Evolutionary conservation across 2,329 filamentous ascomycete genomes (phyloP).

Genomic region (Nigrograna mackinnonii): DNA sequence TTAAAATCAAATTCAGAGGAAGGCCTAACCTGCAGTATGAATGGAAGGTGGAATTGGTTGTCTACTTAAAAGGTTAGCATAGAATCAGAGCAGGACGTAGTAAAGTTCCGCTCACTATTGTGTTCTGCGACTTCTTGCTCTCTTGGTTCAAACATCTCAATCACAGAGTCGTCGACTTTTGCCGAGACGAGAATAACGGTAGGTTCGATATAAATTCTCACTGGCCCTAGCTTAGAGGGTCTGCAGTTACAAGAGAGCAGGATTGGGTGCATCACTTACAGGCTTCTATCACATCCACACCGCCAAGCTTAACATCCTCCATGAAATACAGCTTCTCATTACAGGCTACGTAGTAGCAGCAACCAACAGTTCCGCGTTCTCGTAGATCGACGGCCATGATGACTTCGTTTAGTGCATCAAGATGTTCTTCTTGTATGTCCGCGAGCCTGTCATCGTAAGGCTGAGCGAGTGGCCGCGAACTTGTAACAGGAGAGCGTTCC

Average conservation of each 20-base stretch:
- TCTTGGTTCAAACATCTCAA: conserved; percentile 49
- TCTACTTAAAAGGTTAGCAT: conserved; percentile 28
- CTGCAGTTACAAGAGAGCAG: neutral
- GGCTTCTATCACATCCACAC: conserved; percentile 61
- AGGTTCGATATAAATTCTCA: conserved; percentile 64
- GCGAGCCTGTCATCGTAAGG: too few species aligned
- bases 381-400: conserved; percentile 81
- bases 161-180: conserved; percentile 55
- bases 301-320: conserved; percentile 72
- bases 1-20: conserved; percentile 74
- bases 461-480: too few species aligned
- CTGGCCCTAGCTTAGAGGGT: conserved; percentile 40
- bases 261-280: conserved; percentile 33
- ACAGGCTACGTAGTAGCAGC: conserved; percentile 76
- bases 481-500: too few species aligned
- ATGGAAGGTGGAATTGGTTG: conserved; percentile 58
- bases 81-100: neutral
- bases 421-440: conserved; percentile 37
- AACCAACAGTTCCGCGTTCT: conserved; percentile 74
- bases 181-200: conserved; percentile 63
- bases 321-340: conserved; percentile 75
- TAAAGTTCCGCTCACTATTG: conserved; percentile 26
- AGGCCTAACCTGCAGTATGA: conserved; percentile 68
- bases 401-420: conserved; percentile 64
- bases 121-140: conserved; percentile 31